Evolutionary conservation across 352 stramenopile genomes (phyloP).

Genomic region (Globisporangium cystogenes): DNA sequence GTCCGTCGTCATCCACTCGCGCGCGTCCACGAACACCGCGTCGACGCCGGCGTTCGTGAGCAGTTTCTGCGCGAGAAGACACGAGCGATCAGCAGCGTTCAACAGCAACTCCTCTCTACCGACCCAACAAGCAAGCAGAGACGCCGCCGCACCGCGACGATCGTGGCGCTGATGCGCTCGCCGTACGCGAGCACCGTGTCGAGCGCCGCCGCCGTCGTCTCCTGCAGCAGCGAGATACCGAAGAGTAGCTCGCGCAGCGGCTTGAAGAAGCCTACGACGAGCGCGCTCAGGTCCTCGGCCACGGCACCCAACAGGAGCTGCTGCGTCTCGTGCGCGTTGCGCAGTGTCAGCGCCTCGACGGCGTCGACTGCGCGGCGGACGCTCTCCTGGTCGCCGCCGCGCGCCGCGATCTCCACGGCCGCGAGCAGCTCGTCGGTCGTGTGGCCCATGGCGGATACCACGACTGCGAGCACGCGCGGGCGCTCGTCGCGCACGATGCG

Average conservation of each 20-base stretch:
- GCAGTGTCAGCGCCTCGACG: constrained; percentile 54
- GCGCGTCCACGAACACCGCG: constrained; percentile 58
- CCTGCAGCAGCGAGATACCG: constrained; percentile 69
- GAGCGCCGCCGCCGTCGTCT: constrained; percentile 59
- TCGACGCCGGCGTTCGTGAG: constrained; percentile 57
- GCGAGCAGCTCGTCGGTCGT: constrained; percentile 75
- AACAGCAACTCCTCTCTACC: background rate
- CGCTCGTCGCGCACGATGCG: constrained; percentile 58
- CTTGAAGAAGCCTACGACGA: constrained; percentile 60
- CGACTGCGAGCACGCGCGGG: constrained; percentile 48
- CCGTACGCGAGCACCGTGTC: constrained; percentile 79
- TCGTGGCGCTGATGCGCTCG: constrained; percentile 67
- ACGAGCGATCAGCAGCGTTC: background rate
- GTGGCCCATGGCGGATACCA: constrained; percentile 77
- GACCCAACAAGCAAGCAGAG: background rate
- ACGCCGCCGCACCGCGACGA: constrained; percentile 44
- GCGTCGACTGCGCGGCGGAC: constrained; percentile 20
- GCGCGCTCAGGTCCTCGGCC: constrained; percentile 41
- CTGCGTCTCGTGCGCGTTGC: constrained; percentile 72
- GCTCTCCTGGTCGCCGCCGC: constrained; percentile 40
- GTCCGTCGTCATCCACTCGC: constrained; percentile 73
- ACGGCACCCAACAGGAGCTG: constrained; percentile 10
- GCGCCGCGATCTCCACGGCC: constrained; percentile 49
- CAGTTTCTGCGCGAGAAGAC: constrained; percentile 18
- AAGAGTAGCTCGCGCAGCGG: constrained; percentile 71